Percentiles rank a stretch among this genome's conserved stretches.
Conservation (phyloP, 495 filamentous ascomycete genomes). For the Neurospora hispaniola region DNA sequence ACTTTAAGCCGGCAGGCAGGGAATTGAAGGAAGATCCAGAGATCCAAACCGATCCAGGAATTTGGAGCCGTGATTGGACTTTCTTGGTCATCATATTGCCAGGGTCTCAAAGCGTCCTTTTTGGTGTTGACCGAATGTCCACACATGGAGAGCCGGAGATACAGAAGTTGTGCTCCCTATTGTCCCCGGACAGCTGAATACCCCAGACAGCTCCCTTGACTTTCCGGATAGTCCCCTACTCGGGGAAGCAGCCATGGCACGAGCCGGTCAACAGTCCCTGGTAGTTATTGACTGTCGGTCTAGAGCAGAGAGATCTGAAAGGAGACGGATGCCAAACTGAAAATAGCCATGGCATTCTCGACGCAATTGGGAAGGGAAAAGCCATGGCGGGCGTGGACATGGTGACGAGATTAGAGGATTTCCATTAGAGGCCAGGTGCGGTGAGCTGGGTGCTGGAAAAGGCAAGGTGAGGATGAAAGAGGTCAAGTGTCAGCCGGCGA, state of each 20-base stretch:
- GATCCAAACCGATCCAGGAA: not conserved
- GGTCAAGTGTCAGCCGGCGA: not conserved
- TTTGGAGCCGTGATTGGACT: not conserved
- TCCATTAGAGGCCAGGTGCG: not conserved
- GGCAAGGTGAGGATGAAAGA: not conserved
- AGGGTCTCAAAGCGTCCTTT: not conserved
- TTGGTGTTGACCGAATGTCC: not conserved
- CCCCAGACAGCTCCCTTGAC: not conserved
- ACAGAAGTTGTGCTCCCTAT: not conserved
- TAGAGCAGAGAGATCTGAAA: not conserved
- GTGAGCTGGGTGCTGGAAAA: not conserved
- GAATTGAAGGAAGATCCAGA: not conserved
- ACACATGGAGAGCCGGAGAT: not conserved
- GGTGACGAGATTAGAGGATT: not conserved
- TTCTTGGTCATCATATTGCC: not conserved
- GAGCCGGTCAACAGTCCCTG: not conserved
- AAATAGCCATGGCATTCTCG: not conserved
- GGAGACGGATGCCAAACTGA: not conserved
- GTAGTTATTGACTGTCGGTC: not conserved
- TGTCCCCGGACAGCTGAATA: not conserved
- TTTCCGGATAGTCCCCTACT: not conserved
- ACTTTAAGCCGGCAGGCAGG: not conserved
- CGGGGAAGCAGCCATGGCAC: not conserved
- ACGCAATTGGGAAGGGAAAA: not conserved
- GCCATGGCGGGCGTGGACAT: not conserved